phyloP scores from a whole-genome alignment of 1,139 yeast species.

The Pichia sp. region DNA sequence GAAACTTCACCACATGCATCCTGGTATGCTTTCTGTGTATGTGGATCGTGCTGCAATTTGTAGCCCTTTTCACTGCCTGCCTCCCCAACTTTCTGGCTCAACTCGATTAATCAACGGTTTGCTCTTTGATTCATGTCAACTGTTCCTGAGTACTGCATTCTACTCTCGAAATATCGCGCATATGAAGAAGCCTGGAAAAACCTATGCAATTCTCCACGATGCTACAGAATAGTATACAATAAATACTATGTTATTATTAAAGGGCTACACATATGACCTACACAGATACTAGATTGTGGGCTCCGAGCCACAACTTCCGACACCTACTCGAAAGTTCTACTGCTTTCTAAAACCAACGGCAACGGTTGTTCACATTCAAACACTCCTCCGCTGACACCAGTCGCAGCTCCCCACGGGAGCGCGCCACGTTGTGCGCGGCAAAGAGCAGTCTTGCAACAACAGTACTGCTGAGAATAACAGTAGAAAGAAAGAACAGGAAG shows the following conservation, averaged over 20 bases:
- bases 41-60: background rate
- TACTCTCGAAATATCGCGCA: background rate
- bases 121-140: background rate
- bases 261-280: background rate
- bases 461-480: background rate
- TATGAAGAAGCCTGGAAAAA: background rate
- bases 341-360: background rate
- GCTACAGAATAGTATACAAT: background rate
- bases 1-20: slow-evolving; percentile 77
- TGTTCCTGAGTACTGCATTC: no score
- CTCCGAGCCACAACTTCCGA: background rate
- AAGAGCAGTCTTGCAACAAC: slow-evolving; percentile 7
- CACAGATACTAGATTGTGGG: background rate
- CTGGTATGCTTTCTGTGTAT: background rate
- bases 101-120: background rate
- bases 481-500: background rate
- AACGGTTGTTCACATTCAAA: background rate
- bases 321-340: no score
- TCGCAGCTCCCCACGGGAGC: slow-evolving; percentile 30
- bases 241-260: background rate
- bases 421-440: slow-evolving; percentile 33
- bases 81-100: background rate
- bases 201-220: background rate
- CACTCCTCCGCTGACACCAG: slow-evolving; percentile 27
- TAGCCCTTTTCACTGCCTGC: no score